Base-by-base conservation (phyloP, 2,329 filamentous ascomycete genomes). In the Allantophomopsis lycopodina region DNA sequence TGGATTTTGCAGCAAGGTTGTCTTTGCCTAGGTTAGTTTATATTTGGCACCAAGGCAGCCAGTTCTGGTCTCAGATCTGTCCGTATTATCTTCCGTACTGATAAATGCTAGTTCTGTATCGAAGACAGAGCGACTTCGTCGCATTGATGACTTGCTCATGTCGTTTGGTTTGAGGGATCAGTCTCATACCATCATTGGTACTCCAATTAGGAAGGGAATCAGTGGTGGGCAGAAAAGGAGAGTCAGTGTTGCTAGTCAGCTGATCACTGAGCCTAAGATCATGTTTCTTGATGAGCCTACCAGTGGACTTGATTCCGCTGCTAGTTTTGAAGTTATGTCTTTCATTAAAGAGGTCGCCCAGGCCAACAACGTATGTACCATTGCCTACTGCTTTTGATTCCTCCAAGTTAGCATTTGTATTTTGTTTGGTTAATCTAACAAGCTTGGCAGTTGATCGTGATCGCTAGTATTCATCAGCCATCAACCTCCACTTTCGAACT, bases 241-340 rank as follows among this genome's bases (percentile, higher is more conserved):
- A 38, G 69, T 89, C 7, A 83, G 82, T 48, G 78, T 93, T 5
- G 85, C 84, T 1, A 83, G 80, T 44, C 83, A 86, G 53, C 68
- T 94, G 30, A 83, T 93, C 51, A 89, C 84, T 2, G 77, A 71
- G 42, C 85, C 86, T 0, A 83, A 80, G 57, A 76, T 93, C 7
- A 58, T 94, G 17, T 91, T 94, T 53, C 61, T 93, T 23, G 83
- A 91, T 53, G 84, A 91, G 58, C 84, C 84, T 1, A 94, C 85
- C 0, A 86, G 80, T 47, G 86, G 86, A 7, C 64, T 93, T 8
- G 86, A 94, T 56, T 88, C 83, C 7, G 77, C 76, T 0, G 79
- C 80, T 0, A 83, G 79, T 42, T 78, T 66, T 47, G 83, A 89
- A 57, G 81, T 89, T 15, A 74, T 88, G 41, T 76, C 66, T 3